Evolutionary conservation across 2,329 filamentous ascomycete species (phyloP), one percentile per base, ranked within the genome.

Genomic region (Boeremia exigua): DNA sequence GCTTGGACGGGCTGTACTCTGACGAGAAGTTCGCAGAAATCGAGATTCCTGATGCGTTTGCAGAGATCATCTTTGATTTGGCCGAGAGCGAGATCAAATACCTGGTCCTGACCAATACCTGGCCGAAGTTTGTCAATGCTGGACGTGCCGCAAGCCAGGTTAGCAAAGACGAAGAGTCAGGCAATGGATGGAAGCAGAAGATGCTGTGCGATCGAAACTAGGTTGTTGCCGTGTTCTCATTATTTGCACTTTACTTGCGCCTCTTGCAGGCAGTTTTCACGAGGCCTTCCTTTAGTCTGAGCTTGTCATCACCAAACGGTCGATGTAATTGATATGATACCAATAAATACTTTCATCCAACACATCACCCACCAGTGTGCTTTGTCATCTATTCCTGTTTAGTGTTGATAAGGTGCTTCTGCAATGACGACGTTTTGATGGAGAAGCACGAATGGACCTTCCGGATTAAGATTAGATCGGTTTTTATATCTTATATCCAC

Each of bases 1-100:
- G 59, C 8, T 62, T 73, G 60, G 56, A 56, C 4, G 61, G 51
- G 10, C 48, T 64, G 1, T 56, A 56, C n/a, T 36, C 46, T 2
- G 63, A 69, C 12, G 66, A 71, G 4, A 38, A 46, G 6, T 48
- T 67, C 1, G 53, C 44, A 0, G 56, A 64, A 15, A 37, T 69
- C 27, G 44, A 60, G 19, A 62, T 74, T 8, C 71, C 70, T 3
- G 61, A 62, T 0, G 50, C 50, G 1, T 74, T 74, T 36, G 57
- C 56, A 4, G 67, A 72, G 27, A 58, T 65, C 33, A 58, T 74
- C 0, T 74, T 74, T 39, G 68, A 70, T 40, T 42, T 47, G 4
- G 69, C 71, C 3, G 71, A 75, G 60, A 60, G 48, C 9, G 69
- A 71, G 56, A 72, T 73, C 58, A 75, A 74, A 52, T 74, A 75